Evolutionary conservation across 345 rosid species (phyloP).

Genomic region (Pelargonium nanum): DNA sequence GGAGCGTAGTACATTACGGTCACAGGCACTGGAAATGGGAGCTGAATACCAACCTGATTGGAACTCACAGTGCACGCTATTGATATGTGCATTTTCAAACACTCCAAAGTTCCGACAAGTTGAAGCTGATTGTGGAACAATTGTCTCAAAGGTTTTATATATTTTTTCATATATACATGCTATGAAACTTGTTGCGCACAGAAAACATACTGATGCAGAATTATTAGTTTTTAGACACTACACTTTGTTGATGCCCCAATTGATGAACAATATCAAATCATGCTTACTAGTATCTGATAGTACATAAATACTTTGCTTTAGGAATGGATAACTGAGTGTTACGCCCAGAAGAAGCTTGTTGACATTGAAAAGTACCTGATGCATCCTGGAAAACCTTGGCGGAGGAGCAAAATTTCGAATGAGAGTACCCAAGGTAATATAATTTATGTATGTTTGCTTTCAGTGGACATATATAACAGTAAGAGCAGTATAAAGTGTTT

Average conservation of each 20-base stretch:
- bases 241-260: not conserved
- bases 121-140: constrained; percentile 55
- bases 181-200: no score
- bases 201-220: no score
- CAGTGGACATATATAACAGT: not conserved
- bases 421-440: constrained; percentile 32
- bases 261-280: not conserved
- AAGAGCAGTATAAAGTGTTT: not conserved
- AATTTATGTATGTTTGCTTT: not conserved
- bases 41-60: constrained; percentile 71
- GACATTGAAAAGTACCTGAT: constrained; percentile 71
- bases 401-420: constrained; percentile 24
- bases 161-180: not conserved
- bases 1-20: constrained; percentile 63
- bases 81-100: constrained; percentile 75
- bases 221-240: not conserved
- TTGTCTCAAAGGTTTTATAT: constrained; percentile 61
- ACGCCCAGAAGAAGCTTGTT: constrained; percentile 54
- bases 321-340: constrained; percentile 82
- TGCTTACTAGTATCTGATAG: not conserved
- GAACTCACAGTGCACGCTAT: constrained; percentile 66
- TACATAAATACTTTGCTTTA: constrained; percentile 16
- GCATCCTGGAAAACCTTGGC: constrained; percentile 92
- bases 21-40: constrained; percentile 82
- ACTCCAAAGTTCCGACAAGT: constrained; percentile 94